These are phyloP conservation scores for Passiflora organensis DNA, from an alignment of 345 rosid genomes.

Conservation along the genomic window DNA sequence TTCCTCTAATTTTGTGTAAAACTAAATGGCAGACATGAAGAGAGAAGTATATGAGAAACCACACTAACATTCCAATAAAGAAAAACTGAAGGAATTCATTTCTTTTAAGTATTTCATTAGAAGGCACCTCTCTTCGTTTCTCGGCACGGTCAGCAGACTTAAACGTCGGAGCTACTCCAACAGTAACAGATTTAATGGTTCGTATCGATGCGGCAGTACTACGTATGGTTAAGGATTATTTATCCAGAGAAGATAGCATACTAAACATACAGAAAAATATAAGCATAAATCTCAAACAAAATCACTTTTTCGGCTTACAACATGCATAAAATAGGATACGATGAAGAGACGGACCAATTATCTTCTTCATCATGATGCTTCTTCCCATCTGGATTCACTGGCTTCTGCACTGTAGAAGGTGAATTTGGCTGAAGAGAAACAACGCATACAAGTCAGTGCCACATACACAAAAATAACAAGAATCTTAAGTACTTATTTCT, in stretches of 20 bases:
- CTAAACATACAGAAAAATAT: not conserved
- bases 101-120: conserved; percentile 4
- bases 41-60: conserved; percentile 16
- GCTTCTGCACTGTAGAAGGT: conserved; percentile 46
- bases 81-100: conserved; percentile 5
- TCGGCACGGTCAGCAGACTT: conserved; percentile 71
- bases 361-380: conserved; percentile 79
- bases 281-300: not conserved
- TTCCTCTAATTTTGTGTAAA: conserved; percentile 74
- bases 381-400: conserved; percentile 45
- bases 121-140: conserved; percentile 77
- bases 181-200: conserved; percentile 58
- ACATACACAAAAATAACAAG: conserved; percentile 2
- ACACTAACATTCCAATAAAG: conserved; percentile 1
- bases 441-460: conserved; percentile 8
- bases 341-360: conserved; percentile 71
- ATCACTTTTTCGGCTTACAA: not conserved
- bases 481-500: not conserved
- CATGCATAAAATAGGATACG: conserved; percentile 56
- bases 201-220: conserved; percentile 68
- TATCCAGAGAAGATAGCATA: conserved; percentile 4
- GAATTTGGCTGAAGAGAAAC: conserved; percentile 45
- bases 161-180: conserved; percentile 90
- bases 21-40: conserved; percentile 35
- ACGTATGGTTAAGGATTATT: conserved; percentile 55